Evolutionary conservation across 495 filamentous ascomycete genomes (phyloP).

Genomic region (Xylaria scruposa): DNA sequence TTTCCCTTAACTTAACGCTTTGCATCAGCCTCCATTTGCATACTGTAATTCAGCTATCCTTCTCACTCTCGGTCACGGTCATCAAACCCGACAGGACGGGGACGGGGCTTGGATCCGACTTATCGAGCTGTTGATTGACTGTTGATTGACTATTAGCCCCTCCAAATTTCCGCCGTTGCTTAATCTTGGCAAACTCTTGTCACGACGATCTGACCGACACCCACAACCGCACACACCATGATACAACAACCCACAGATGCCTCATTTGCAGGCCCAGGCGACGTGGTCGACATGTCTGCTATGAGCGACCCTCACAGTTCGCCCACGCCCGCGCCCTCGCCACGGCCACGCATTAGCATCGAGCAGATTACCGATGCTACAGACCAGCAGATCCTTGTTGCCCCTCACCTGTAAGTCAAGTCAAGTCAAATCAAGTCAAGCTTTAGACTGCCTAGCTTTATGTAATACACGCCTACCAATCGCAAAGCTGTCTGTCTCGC

Average conservation of each 20-base stretch:
- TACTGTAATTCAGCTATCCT: too few relatives aligned
- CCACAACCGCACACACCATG: constrained; percentile 22
- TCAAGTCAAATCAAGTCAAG: too few relatives aligned
- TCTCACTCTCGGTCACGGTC: background rate
- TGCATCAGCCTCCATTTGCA: background rate
- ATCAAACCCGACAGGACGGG: constrained; percentile 6
- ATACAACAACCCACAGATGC: constrained; percentile 26
- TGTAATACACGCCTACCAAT: constrained; percentile 24
- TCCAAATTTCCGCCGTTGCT: background rate
- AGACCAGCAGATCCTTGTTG: constrained; percentile 28
- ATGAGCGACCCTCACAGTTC: constrained; percentile 25
- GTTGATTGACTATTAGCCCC: background rate
- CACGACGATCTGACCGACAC: background rate
- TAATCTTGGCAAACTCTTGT: constrained; percentile 9
- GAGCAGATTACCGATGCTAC: constrained; percentile 39
- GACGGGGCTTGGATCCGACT: background rate
- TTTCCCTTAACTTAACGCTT: background rate
- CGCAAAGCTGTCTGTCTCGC: constrained; percentile 21
- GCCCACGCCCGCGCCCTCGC: constrained; percentile 24
- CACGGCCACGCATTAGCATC: constrained; percentile 50
- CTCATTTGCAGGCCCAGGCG: constrained; percentile 19
- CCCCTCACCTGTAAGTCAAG: constrained; percentile 43
- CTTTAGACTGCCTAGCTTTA: constrained; percentile 5
- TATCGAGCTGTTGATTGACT: background rate
- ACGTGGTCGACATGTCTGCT: constrained; percentile 19